These are phyloP conservation scores for Dactylonectria estremocensis DNA, from an alignment of 2,329 filamentous ascomycete species.

Conservation along the genomic window DNA sequence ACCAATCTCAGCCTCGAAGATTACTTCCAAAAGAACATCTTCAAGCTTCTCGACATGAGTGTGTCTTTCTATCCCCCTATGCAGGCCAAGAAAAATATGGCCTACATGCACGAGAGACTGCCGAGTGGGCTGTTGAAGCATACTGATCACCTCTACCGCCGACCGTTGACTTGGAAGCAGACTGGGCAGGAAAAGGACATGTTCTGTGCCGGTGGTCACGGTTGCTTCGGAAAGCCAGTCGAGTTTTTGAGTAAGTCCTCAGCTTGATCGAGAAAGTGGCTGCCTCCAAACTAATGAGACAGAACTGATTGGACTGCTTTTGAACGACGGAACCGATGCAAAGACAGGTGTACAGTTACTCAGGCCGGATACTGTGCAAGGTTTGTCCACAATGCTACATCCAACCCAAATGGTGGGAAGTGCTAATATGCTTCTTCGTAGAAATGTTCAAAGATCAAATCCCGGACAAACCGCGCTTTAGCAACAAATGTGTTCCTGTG, in stretches of 20 bases:
- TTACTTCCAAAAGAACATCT: constrained; percentile 27
- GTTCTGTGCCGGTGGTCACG: constrained; percentile 18
- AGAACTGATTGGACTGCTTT: constrained; percentile 13
- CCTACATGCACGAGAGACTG: constrained; percentile 18
- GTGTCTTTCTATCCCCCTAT: constrained; percentile 11
- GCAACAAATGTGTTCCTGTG: constrained; percentile 9
- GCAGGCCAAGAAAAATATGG: constrained; percentile 5
- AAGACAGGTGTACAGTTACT: constrained; percentile 3
- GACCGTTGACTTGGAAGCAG: background rate
- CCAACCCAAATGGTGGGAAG: background rate
- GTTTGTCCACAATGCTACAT: background rate
- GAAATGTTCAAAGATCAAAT: constrained; percentile 36
- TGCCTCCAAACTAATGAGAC: background rate
- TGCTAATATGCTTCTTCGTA: background rate
- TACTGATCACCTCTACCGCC: constrained; percentile 17
- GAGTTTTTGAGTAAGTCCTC: constrained; percentile 19
- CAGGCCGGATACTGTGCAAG: constrained; percentile 7
- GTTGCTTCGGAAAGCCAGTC: constrained; percentile 24
- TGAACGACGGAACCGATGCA: constrained; percentile 19
- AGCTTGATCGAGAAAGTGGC: background rate
- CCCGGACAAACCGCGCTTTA: constrained; percentile 12
- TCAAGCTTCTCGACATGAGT: constrained; percentile 14
- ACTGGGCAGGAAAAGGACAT: background rate
- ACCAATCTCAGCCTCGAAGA: constrained; percentile 1
- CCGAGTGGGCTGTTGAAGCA: background rate